Conservation (phyloP, 371 early-diverging fungal genomes). For the Fennellomyces sp. region DNA sequence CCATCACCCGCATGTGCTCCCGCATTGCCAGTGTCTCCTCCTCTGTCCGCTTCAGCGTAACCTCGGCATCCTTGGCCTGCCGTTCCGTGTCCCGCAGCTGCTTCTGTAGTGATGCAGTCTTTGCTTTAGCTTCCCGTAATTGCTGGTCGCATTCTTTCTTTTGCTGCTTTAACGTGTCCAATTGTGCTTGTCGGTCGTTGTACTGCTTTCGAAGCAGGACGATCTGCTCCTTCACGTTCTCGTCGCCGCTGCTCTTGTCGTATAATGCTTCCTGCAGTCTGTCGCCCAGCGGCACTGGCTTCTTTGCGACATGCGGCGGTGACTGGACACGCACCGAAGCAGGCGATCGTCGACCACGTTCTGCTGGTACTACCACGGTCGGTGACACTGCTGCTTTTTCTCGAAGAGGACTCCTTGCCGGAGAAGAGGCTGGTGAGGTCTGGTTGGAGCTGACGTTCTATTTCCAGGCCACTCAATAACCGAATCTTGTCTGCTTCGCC, state of each 20-base stretch:
- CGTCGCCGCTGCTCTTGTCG: neutral
- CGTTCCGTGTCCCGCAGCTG: neutral
- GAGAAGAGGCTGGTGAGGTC: neutral
- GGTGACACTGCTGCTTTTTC: constrained; percentile 1
- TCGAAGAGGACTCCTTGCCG: constrained; percentile 1
- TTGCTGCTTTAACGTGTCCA: neutral
- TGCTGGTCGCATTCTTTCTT: neutral
- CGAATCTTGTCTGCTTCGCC: neutral
- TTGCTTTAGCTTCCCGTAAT: neutral
- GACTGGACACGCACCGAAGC: neutral
- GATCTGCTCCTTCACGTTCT: neutral
- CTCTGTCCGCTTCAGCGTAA: neutral
- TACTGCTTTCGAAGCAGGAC: neutral
- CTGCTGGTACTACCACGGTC: neutral
- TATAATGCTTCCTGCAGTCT: neutral
- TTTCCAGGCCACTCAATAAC: neutral
- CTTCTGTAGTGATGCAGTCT: neutral
- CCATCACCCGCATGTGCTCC: neutral
- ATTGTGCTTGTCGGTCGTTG: neutral
- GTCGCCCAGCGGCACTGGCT: neutral
- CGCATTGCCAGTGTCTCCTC: neutral
- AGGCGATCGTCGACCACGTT: neutral
- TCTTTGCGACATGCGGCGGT: neutral
- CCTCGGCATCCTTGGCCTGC: neutral
- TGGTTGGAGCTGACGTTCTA: neutral